phyloP scores from a whole-genome alignment of 1,284 basidiomycete genomes.

The Ganoderma lingzhi region DNA sequence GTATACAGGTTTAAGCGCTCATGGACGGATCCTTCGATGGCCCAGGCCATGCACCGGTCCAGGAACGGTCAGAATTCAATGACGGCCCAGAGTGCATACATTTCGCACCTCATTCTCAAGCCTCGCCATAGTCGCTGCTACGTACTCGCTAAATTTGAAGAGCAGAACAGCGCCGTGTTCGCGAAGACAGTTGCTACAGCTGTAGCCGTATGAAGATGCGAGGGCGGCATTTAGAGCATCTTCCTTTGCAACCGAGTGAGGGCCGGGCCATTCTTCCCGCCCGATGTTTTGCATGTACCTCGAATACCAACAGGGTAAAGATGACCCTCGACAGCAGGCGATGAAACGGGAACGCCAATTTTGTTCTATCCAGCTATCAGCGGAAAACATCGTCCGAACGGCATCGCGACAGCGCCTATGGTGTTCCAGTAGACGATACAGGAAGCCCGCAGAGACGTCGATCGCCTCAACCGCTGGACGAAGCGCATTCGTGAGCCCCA shows the following conservation, averaged over 20 bases:
- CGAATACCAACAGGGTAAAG: neutral
- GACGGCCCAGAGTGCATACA: neutral
- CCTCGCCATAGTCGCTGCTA: neutral
- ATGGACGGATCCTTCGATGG: neutral
- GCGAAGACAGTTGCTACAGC: neutral
- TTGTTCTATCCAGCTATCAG: neutral
- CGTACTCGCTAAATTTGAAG: neutral
- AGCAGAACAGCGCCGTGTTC: neutral
- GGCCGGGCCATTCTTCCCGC: neutral
- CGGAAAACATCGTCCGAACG: conserved; percentile 8
- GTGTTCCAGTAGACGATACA: conserved; percentile 30
- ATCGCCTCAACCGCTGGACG: conserved; percentile 1
- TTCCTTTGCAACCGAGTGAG: neutral
- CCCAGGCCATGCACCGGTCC: neutral
- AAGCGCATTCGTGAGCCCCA: neutral
- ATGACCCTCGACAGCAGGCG: neutral
- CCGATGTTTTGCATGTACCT: neutral
- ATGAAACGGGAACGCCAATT: neutral
- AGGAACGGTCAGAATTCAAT: neutral
- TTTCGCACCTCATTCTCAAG: neutral
- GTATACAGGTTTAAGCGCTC: too few species aligned
- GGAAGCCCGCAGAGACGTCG: conserved; percentile 19
- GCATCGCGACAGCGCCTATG: conserved; percentile 21
- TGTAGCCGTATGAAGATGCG: neutral
- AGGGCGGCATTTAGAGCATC: neutral